A percentile compares a stretch with the other conserved stretches of the same genome.
These are phyloP conservation scores for Hericium erinaceus DNA, from an alignment of 768 basidiomycete genomes.

Conservation along the genomic window DNA sequence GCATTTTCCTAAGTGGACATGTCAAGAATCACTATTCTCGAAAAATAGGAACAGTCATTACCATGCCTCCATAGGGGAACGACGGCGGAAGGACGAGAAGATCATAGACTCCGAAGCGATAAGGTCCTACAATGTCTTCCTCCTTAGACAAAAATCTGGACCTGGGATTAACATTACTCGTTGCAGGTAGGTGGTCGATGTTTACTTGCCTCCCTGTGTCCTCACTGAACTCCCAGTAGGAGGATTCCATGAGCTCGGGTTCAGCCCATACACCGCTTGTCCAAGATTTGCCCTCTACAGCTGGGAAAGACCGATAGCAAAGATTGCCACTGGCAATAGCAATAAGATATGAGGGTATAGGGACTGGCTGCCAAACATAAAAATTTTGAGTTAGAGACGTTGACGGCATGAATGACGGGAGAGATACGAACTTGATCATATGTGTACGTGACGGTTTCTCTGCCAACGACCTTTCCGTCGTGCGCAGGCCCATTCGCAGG, in stretches of 20 bases:
- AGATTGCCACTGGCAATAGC: conserved; percentile 87
- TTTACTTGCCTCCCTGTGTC: conserved; percentile 65
- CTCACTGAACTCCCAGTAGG: conserved; percentile 82
- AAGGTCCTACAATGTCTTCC: conserved; percentile 66
- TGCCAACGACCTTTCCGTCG: conserved; percentile 64
- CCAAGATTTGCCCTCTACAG: conserved; percentile 60
- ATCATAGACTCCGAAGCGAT: conserved; percentile 85
- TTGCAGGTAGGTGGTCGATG: background rate
- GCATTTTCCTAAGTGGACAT: conserved; percentile 62
- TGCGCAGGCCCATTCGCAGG: conserved; percentile 61
- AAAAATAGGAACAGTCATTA: conserved; percentile 21
- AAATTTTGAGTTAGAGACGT: background rate
- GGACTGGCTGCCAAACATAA: conserved; percentile 45
- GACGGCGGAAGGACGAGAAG: conserved; percentile 81
- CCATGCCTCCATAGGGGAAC: conserved; percentile 92
- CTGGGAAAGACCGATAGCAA: conserved; percentile 56
- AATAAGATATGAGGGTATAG: conserved; percentile 87
- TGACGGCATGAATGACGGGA: background rate
- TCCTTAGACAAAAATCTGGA: conserved; percentile 66
- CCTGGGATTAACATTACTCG: background rate
- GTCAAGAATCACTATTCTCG: conserved; percentile 1
- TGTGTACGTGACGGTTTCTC: conserved; percentile 62
- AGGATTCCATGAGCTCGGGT: conserved; percentile 66
- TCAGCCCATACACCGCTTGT: conserved; percentile 87
- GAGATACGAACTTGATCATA: conserved; percentile 59